Evolutionary conservation across 192 early-diverging fungal genomes (phyloP).

Genomic region (Linderina pennispora): DNA sequence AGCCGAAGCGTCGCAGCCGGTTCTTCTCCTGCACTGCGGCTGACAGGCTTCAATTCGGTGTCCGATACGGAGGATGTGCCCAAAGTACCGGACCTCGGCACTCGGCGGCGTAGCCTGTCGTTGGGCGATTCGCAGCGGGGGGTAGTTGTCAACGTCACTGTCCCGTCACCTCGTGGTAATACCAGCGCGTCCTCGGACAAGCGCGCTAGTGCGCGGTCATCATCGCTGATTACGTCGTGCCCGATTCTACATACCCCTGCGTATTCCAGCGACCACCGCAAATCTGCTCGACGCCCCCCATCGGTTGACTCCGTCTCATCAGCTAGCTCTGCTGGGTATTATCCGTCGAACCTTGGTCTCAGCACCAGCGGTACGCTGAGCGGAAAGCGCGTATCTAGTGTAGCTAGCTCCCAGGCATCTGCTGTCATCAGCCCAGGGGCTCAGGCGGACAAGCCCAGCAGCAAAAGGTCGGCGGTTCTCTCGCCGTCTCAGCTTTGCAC

Average conservation of each 20-base stretch:
- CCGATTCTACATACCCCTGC: conserved; percentile 7
- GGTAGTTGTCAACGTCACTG: no score
- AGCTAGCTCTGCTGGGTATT: conserved; percentile 6
- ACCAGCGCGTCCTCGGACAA: background rate
- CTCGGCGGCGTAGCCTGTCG: conserved; percentile 2
- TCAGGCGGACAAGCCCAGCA: no score
- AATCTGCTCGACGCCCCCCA: no score
- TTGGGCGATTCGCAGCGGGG: no score
- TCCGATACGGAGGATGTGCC: no score
- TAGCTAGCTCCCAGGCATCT: background rate
- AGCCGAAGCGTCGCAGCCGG: conserved; percentile 35
- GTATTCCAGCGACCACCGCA: no score
- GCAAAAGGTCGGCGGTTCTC: background rate
- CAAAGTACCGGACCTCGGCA: no score
- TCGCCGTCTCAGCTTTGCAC: conserved; percentile 15
- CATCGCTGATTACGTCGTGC: conserved; percentile 27
- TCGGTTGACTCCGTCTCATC: conserved; percentile 8
- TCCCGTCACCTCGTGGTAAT: no score
- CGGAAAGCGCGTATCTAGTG: no score
- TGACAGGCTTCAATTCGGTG: background rate
- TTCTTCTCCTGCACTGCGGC: conserved; percentile 25
- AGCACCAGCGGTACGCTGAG: background rate
- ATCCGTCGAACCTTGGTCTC: conserved; percentile 16
- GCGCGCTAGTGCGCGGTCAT: no score
- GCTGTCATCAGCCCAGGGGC: background rate